Conservation (phyloP, 164 flowering plant genomes). For the Dillenia turbinata region DNA sequence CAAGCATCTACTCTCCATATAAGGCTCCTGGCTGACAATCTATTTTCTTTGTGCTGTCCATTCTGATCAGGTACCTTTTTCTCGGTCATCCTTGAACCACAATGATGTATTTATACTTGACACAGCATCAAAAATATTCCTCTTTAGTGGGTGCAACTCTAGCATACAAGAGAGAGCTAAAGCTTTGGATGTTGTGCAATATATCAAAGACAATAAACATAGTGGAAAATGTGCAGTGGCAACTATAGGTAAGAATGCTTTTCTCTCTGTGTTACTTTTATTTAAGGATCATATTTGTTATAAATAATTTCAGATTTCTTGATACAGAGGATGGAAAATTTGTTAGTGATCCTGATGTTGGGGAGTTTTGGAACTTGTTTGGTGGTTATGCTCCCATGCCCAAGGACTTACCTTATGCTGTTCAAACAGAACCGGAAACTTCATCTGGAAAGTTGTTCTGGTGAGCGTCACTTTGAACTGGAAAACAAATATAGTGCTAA, state of each 20-base stretch:
- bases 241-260: slow-evolving; percentile 41
- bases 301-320: slow-evolving; percentile 10
- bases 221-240: slow-evolving; percentile 53
- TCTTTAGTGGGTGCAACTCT: slow-evolving; percentile 67
- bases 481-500: background rate
- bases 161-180: slow-evolving; percentile 70
- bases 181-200: slow-evolving; percentile 71
- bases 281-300: background rate
- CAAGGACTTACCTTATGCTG: slow-evolving; percentile 25
- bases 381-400: slow-evolving; percentile 81
- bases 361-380: slow-evolving; percentile 75
- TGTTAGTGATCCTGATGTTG: slow-evolving; percentile 68
- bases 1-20: background rate
- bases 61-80: slow-evolving; percentile 53
- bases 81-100: slow-evolving; percentile 66
- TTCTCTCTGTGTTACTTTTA: background rate
- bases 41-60: background rate
- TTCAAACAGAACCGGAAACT: slow-evolving; percentile 15
- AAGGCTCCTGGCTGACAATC: slow-evolving; percentile 2
- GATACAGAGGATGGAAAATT: slow-evolving; percentile 71
- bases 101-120: slow-evolving; percentile 67
- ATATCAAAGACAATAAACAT: slow-evolving; percentile 58
- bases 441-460: slow-evolving; percentile 36
- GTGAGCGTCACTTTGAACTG: slow-evolving; percentile 20
- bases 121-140: slow-evolving; percentile 61